Evolutionary conservation across 1,284 basidiomycete species (phyloP), one percentile per base, ranked within the genome.

Genomic region (Schizopora paradoxa): DNA sequence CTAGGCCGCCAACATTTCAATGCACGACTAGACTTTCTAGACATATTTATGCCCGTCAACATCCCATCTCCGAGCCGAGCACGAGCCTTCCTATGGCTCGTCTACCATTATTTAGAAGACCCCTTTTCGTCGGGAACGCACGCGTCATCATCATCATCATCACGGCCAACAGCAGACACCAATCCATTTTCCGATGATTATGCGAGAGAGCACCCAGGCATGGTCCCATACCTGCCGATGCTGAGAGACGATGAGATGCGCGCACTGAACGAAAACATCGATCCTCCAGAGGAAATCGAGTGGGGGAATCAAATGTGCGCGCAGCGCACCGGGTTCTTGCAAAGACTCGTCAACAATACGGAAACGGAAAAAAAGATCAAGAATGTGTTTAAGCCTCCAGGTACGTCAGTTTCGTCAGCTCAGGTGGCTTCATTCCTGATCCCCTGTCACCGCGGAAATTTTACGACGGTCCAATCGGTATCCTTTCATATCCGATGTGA

Each of bases 31-130:
- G 88, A 88, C 60, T 84, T 91, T 52, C 69, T 89, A 33, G 88
- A 91, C 62, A 69, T 92, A 29, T 91, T 92, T 62, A 70, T 88
- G 39, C 84, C 86, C 39, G 74, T 76, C 58, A 79, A 77, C 41
- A 71, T 88, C 33, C 76, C 81, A 14, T 87, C 89, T 5, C 61
- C 63, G 4, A 79, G 84, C 50, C 81, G 89, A 29, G 86, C 85
- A 10, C 70, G 69, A 45, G 83, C 79, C 2, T 89, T 92, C 61
- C 62, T 78, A 21, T 74, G 72, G 66, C 63, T 76, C 41, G 62
- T 76, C 47, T 74, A 68, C 59, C 68, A 74, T 54, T 74, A 76
- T 53, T 64, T 75, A 47, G 70, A 74, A 53, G 63, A 63, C 14
- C 62, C 45, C 6, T 43, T 42, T n/a, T 44, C 45, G 11, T 43